Evolutionary conservation across 192 early-diverging fungal genomes (phyloP).

Genomic region (Helicostylum pulchrum): DNA sequence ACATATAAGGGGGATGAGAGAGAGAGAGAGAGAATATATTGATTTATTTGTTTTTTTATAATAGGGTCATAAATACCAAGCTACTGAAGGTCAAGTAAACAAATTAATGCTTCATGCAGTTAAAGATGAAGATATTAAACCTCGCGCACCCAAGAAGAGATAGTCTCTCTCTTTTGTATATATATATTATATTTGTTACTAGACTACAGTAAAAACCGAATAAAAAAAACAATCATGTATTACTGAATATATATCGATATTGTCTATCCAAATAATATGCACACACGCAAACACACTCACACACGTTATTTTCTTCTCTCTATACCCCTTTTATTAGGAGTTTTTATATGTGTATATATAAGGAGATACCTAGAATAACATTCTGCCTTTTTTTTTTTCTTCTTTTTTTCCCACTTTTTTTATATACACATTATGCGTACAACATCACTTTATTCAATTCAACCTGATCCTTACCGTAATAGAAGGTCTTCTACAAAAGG

Average conservation of each 20-base stretch:
- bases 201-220: no score
- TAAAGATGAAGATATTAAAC: constrained; percentile 77
- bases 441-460: neutral
- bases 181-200: no score
- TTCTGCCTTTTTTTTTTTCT: neutral
- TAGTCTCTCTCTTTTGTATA: constrained; percentile 10
- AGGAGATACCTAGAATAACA: neutral
- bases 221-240: no score
- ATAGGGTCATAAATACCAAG: constrained; percentile 29
- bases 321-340: no score
- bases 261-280: no score
- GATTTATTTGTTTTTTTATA: neutral
- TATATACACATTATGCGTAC: neutral
- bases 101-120: constrained; percentile 63
- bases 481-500: constrained; percentile 12
- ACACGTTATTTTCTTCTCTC: no score
- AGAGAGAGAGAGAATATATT: neutral
- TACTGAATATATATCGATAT: no score
- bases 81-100: constrained; percentile 60
- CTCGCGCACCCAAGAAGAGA: constrained; percentile 47
- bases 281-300: no score
- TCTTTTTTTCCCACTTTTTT: neutral
- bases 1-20: neutral
- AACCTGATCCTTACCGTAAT: constrained; percentile 10
- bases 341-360: no score